Evolutionary conservation across 1,284 basidiomycete species (phyloP).

Genomic region (Schizopora paradoxa): DNA sequence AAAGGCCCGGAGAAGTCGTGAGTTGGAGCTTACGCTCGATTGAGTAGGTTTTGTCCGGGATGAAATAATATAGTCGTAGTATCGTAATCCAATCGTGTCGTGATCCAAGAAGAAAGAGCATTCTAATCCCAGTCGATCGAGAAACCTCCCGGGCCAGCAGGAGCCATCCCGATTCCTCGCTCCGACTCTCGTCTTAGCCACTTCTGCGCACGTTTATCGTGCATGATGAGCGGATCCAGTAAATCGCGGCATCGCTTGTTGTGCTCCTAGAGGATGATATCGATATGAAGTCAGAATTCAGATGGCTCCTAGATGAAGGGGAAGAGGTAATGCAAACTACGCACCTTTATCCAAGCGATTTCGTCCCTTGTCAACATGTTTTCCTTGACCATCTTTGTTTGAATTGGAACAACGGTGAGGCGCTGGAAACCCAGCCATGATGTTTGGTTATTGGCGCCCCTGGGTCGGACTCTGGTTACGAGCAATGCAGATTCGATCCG

Average conservation of each 20-base stretch:
- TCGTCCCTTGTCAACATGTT: constrained; percentile 82
- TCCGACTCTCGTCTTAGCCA: constrained; percentile 78
- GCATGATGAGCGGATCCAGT: constrained; percentile 67
- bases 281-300: constrained; percentile 6
- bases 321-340: constrained; percentile 15
- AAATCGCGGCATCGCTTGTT: constrained; percentile 74
- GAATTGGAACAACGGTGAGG: constrained; percentile 89
- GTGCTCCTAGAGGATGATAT: constrained; percentile 52
- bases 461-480: constrained; percentile 64
- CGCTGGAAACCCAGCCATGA: constrained; percentile 90
- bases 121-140: constrained; percentile 71
- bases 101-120: too few species aligned
- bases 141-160: constrained; percentile 54
- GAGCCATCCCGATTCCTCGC: constrained; percentile 62
- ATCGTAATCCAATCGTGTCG: too few species aligned
- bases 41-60: too few species aligned
- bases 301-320: neutral
- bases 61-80: too few species aligned
- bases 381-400: constrained; percentile 85
- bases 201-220: constrained; percentile 75
- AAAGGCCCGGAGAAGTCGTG: too few species aligned
- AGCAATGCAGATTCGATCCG: constrained; percentile 82
- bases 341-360: constrained; percentile 83
- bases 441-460: constrained; percentile 50
- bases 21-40: too few species aligned